A percentile compares a stretch with the other conserved stretches of the same genome.
These are phyloP conservation scores for Chaetomidium leptoderma DNA, from an alignment of 495 filamentous ascomycete genomes.

Conservation along the genomic window DNA sequence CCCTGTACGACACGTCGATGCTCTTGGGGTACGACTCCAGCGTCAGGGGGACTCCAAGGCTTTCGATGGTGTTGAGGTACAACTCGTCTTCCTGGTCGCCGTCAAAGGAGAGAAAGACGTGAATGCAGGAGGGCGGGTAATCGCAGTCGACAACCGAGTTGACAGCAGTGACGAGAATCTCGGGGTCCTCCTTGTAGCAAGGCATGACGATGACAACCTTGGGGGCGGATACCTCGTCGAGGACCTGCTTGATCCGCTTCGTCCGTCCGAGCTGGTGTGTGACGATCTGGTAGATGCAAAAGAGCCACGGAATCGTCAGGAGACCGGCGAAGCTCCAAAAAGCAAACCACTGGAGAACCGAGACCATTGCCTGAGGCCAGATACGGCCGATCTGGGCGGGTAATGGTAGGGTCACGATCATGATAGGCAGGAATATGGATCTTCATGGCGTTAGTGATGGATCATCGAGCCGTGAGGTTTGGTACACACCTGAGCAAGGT, in stretches of 20 bases:
- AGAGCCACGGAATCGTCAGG: constrained; percentile 83
- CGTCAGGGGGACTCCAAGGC: constrained; percentile 76
- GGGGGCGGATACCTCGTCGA: constrained; percentile 81
- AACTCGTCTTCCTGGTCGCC: constrained; percentile 83
- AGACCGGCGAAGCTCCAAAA: constrained; percentile 91
- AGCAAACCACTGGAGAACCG: constrained; percentile 85
- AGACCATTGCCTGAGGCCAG: constrained; percentile 64
- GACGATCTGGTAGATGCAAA: constrained; percentile 86
- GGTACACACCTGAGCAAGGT: constrained; percentile 62
- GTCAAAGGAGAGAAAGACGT: constrained; percentile 96
- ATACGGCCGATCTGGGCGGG: constrained; percentile 64
- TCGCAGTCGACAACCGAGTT: constrained; percentile 93
- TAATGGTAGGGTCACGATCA: constrained; percentile 89
- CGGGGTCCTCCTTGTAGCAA: constrained; percentile 89
- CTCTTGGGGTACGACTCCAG: constrained; percentile 78
- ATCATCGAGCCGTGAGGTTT: neutral
- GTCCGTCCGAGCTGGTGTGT: constrained; percentile 78
- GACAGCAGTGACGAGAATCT: constrained; percentile 79
- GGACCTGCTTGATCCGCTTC: constrained; percentile 73
- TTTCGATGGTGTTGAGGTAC: constrained; percentile 83
- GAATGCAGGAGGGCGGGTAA: constrained; percentile 88
- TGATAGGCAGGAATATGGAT: constrained; percentile 82
- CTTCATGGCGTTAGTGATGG: constrained; percentile 40
- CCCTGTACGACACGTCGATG: constrained; percentile 83
- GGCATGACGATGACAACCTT: constrained; percentile 98